Evolutionary conservation across 345 rosid species (phyloP), one percentile per base, ranked within the genome.

Genomic region (Citrus hindsii): DNA sequence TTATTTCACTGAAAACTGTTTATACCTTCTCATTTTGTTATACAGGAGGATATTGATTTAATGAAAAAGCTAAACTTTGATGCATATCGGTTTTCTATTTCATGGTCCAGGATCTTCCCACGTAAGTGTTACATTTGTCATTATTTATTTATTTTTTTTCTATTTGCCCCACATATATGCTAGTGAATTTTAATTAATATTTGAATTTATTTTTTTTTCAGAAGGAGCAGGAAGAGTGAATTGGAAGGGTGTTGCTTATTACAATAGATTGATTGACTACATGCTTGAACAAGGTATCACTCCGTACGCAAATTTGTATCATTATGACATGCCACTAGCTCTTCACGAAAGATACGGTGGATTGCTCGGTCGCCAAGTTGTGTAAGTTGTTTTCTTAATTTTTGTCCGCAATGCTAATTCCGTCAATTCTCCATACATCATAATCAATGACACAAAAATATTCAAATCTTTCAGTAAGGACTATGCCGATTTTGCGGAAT

Each of bases 41-140:
- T 4, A 4, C 51, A 46, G 51, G 85, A 84, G 19, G 92, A 87
- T 67, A 42, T 83, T 33, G 85, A 87, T 73, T 64, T 89, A 73
- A 84, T 89, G 89, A 77, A 70, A 14, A 76, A 75, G 9, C 67
- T 87, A 51, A 89, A 89, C 67, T 87, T 89, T 51, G 92, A 87
- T 68, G 92, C 89, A 7, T 89, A 87, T 76, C 82, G 89, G 5
- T 89, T 89, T 85, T 87, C 92, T 5, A 89, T 89, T 68, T 89
- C 92, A 1, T 89, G 90, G 90, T 81, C 88, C 13, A 84, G 92
- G 79, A 89, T 89, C 78, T 87, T 89, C 83, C 87, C 92, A 19
- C 60, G 92, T 85, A 79, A 0, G 51, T 61, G 66, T 5, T 14
- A 62, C 32, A 12, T 46, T 13, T 13, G 67, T 27, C 30, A 62